Percentiles rank a stretch among this genome's conserved stretches.
phyloP scores from a whole-genome alignment of 192 early-diverging fungal species.

The Coemansia guatemalensis region DNA sequence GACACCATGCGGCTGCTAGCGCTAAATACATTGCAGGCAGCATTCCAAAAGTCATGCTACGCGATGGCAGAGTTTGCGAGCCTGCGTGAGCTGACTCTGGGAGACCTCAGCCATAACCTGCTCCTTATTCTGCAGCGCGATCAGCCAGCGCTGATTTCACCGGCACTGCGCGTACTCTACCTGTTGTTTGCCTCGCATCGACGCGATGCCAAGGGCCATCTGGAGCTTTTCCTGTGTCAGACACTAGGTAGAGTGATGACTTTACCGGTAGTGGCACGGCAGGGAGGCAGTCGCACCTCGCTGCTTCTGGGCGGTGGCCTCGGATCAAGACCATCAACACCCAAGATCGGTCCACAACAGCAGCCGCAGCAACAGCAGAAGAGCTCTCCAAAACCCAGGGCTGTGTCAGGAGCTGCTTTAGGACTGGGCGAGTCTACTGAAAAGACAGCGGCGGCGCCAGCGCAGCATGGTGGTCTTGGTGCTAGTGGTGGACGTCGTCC shows the following conservation, averaged over 20 bases:
- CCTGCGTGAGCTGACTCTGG: conserved; percentile 69
- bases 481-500: conserved; percentile 16
- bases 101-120: conserved; percentile 83
- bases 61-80: conserved; percentile 66
- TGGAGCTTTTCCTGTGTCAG: conserved; percentile 54
- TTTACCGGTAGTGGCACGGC: conserved; percentile 22
- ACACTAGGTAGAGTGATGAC: conserved; percentile 48
- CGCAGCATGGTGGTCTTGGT: neutral
- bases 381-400: neutral
- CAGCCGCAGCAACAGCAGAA: conserved; percentile 2
- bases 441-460: conserved; percentile 1
- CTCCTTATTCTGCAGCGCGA: conserved; percentile 65
- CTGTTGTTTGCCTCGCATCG: conserved; percentile 51
- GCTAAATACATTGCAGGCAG: conserved; percentile 81
- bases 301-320: conserved; percentile 12
- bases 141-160: conserved; percentile 33
- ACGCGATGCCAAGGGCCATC: conserved; percentile 35
- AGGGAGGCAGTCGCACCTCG: conserved; percentile 26
- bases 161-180: conserved; percentile 55
- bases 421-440: neutral
- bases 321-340: conserved; percentile 14
- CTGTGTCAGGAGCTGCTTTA: neutral
- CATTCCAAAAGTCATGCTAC: conserved; percentile 81
- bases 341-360: conserved; percentile 21
- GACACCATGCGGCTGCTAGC: conserved; percentile 92